Conservation (phyloP, 106 monocot genomes). For the Chionographis japonica region DNA sequence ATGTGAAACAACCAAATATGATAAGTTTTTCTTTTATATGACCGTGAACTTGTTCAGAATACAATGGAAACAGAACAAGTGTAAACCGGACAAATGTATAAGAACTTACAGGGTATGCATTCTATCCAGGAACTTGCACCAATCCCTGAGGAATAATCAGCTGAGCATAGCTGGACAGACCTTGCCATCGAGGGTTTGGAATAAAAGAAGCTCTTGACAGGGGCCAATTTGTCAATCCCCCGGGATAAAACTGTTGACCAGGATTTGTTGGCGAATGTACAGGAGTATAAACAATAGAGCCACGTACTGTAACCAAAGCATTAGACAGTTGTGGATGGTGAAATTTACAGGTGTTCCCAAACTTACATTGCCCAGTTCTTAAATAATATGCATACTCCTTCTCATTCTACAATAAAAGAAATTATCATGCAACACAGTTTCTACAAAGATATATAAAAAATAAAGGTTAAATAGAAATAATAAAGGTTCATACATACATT, state of each 20-base stretch:
- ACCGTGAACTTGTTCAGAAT: not conserved
- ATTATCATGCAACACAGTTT: not conserved
- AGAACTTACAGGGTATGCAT: conserved; percentile 78
- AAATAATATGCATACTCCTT: conserved; percentile 93
- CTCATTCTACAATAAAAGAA: conserved; percentile 62
- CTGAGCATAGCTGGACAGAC: conserved; percentile 79
- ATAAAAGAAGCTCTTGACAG: conserved; percentile 76
- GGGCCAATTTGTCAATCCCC: conserved; percentile 58
- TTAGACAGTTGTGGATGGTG: conserved; percentile 90
- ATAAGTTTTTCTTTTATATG: too few relatives aligned
- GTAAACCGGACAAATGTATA: not conserved
- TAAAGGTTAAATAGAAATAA: not conserved
- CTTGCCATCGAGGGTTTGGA: conserved; percentile 83
- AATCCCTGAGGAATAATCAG: conserved; percentile 86
- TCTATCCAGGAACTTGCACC: conserved; percentile 91
- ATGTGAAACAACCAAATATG: too few relatives aligned
- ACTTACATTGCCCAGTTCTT: conserved; percentile 93
- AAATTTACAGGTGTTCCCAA: conserved; percentile 94
- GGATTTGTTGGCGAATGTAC: conserved; percentile 62
- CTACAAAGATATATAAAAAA: not conserved
- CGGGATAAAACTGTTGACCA: conserved; percentile 66
- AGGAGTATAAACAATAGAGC: conserved; percentile 67
- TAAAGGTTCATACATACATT: not conserved
- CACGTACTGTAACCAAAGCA: conserved; percentile 52
- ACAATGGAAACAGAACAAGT: not conserved